A percentile compares a stretch with the other conserved stretches of the same genome.
Evolutionary conservation across 176 grass and related monocot genomes (phyloP).

Genomic region (Eragrostis curvula): DNA sequence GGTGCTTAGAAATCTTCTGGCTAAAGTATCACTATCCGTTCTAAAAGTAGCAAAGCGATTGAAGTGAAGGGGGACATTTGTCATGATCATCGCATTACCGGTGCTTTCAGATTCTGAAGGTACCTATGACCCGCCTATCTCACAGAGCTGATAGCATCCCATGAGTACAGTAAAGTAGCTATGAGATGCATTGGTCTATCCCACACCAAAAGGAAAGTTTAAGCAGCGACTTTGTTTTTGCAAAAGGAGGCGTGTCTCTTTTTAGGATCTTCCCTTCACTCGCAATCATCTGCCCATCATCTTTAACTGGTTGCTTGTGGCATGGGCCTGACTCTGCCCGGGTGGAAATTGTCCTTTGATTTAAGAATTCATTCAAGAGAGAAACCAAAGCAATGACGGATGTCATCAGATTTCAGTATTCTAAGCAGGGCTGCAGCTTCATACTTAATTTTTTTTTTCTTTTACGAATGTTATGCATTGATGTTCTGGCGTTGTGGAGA

Average conservation of each 20-base stretch:
- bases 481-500: too few species aligned
- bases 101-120: neutral
- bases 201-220: slow-evolving; percentile 27
- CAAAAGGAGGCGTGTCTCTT: slow-evolving; percentile 34
- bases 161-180: slow-evolving; percentile 29
- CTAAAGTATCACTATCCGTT: slow-evolving; percentile 3
- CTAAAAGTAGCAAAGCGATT: slow-evolving; percentile 9
- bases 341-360: neutral
- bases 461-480: too few species aligned
- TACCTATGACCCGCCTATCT: neutral
- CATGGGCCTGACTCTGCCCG: neutral
- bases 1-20: neutral
- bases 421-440: too few species aligned
- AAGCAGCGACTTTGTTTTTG: slow-evolving; percentile 34
- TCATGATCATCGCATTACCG: neutral
- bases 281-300: slow-evolving; percentile 33
- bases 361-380: neutral
- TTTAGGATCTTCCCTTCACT: slow-evolving; percentile 30
- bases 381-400: neutral
- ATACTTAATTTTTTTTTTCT: too few species aligned
- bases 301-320: slow-evolving; percentile 37
- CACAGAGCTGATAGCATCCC: slow-evolving; percentile 33
- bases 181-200: neutral
- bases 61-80: neutral
- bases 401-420: too few species aligned